Evolutionary conservation across 2,329 filamentous ascomycete species (phyloP).

Genomic region (Verticillium isaacii): DNA sequence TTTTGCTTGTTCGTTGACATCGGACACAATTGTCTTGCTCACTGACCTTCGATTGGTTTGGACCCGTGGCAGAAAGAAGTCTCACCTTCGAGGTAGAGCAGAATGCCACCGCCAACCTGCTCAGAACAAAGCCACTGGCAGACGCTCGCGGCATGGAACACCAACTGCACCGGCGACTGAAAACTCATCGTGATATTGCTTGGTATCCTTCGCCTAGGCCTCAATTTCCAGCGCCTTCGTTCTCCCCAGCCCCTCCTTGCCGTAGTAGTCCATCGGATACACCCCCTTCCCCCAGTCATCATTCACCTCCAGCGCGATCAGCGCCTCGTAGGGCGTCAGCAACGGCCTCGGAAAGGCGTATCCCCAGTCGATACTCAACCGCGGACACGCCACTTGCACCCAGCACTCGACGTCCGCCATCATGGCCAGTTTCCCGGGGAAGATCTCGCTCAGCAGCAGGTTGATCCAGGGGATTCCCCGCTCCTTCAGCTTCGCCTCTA

Average conservation of each 20-base stretch:
- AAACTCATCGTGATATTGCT: neutral
- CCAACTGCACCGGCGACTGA: neutral
- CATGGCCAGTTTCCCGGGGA: conserved; percentile 88
- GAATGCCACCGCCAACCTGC: too few species aligned
- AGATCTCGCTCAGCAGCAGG: conserved; percentile 87
- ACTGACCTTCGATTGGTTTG: too few species aligned
- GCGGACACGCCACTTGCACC: conserved; percentile 97
- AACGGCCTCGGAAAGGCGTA: conserved; percentile 89
- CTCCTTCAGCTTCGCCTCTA: conserved; percentile 70
- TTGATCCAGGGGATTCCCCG: conserved; percentile 78
- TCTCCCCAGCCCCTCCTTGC: conserved; percentile 81
- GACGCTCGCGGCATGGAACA: too few species aligned
- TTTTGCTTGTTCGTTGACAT: too few species aligned
- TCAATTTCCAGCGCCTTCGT: conserved; percentile 48
- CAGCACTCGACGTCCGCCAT: conserved; percentile 95
- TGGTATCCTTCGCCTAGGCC: neutral
- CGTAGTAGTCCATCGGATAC: conserved; percentile 99
- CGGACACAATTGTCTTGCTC: too few species aligned
- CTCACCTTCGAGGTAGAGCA: too few species aligned
- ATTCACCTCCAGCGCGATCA: conserved; percentile 77
- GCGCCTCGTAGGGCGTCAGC: conserved; percentile 89
- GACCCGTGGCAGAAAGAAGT: too few species aligned
- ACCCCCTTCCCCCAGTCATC: conserved; percentile 71
- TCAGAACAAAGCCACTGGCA: too few species aligned
- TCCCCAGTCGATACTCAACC: conserved; percentile 97